Evolutionary conservation across 1,284 basidiomycete genomes (phyloP).

Genomic region (Cystobasidiaceae sp.): DNA sequence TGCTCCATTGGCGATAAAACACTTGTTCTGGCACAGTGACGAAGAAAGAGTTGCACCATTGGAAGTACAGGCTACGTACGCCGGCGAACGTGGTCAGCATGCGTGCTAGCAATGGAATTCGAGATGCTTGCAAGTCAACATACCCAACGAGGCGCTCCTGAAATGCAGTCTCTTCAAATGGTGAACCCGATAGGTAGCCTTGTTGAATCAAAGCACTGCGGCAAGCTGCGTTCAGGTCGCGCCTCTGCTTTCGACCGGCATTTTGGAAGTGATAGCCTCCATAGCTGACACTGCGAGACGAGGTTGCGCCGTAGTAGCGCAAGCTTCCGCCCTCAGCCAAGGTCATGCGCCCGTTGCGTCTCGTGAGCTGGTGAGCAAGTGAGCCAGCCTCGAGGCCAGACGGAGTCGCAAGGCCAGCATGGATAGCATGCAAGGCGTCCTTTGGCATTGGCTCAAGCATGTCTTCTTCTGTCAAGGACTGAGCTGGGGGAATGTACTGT

Average conservation of each 20-base stretch:
- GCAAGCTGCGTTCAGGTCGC: constrained; percentile 8
- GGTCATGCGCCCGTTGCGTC: constrained; percentile 16
- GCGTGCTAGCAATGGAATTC: background rate
- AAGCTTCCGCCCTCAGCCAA: constrained; percentile 17
- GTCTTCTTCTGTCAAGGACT: constrained; percentile 8
- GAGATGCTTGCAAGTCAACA: background rate
- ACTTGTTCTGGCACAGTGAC: constrained; percentile 11
- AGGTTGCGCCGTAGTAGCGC: constrained; percentile 26
- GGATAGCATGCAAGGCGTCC: background rate
- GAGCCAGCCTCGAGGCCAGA: constrained; percentile 2
- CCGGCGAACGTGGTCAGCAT: background rate
- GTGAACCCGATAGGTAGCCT: background rate
- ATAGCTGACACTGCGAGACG: constrained; percentile 9
- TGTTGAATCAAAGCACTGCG: background rate
- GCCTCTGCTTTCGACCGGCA: background rate
- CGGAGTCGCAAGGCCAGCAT: constrained; percentile 9
- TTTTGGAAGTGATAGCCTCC: constrained; percentile 25
- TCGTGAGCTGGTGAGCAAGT: constrained; percentile 11
- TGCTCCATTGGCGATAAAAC: constrained; percentile 6
- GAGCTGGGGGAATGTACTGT: background rate
- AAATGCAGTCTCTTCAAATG: constrained; percentile 1
- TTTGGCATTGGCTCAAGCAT: constrained; percentile 20
- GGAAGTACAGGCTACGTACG: background rate
- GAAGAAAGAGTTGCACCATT: constrained; percentile 22
- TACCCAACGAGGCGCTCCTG: constrained; percentile 12